These are phyloP conservation scores for Plenodomus lindquistii DNA, from an alignment of 2,329 filamentous ascomycete species.

Conservation along the genomic window DNA sequence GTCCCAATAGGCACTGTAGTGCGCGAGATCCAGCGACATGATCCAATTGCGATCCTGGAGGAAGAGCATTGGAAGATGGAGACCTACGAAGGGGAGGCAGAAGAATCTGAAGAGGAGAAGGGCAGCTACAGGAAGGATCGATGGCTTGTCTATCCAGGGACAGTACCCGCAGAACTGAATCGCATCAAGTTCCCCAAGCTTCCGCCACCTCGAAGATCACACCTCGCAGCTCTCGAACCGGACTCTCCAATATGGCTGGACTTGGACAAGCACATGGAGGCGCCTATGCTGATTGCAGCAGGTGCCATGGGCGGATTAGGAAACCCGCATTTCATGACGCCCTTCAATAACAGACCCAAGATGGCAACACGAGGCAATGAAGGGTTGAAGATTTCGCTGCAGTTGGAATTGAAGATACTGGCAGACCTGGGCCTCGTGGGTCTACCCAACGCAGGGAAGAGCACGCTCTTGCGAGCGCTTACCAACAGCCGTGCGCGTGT, in stretches of 20 bases:
- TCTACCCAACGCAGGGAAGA: conserved; percentile 94
- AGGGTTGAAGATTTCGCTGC: conserved; percentile 75
- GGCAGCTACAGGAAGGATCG: conserved; percentile 63
- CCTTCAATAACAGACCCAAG: conserved; percentile 73
- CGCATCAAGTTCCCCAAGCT: conserved; percentile 62
- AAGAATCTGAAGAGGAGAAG: conserved; percentile 34
- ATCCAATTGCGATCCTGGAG: conserved; percentile 74
- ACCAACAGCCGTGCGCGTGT: conserved; percentile 88
- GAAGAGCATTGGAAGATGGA: conserved; percentile 35
- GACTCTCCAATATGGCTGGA: conserved; percentile 67
- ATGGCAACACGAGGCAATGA: conserved; percentile 87
- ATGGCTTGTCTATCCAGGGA: conserved; percentile 85
- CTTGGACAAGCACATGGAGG: conserved; percentile 70
- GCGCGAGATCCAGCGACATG: conserved; percentile 75
- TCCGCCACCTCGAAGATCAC: conserved; percentile 59
- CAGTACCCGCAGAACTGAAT: conserved; percentile 70
- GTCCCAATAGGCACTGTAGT: conserved; percentile 94
- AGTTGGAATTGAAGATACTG: conserved; percentile 91
- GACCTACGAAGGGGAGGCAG: conserved; percentile 21
- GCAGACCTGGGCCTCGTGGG: conserved; percentile 95
- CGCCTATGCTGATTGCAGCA: conserved; percentile 81
- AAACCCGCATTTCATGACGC: conserved; percentile 89
- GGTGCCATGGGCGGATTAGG: conserved; percentile 89
- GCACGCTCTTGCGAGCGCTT: conserved; percentile 83
- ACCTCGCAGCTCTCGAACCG: conserved; percentile 69